Base-by-base conservation (phyloP, 148 eudicot species). In the Hydrangea macrophylla region DNA sequence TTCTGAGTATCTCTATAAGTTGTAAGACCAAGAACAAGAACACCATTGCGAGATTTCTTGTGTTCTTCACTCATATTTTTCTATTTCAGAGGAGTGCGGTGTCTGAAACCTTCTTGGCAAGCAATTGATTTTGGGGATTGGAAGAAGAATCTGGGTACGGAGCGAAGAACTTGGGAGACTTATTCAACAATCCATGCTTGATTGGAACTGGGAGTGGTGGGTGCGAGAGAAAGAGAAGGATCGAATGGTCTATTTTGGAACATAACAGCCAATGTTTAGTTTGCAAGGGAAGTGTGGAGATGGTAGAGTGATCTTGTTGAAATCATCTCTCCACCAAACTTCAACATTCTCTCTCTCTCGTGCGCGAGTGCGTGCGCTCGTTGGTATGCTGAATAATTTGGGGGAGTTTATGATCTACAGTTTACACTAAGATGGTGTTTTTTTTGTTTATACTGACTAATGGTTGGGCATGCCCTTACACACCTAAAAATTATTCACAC, bases 51-150 rank as follows among this genome's bases (percentile, higher is more conserved):
- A 60, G 48, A 65, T 69, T 82, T 88, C 0, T 75, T 51, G 30
- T 74, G 68, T 73, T 91, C 97, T 0, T 58, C 36, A 6, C 62
- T 42, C 25, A 91, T 79, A 55, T 77, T 67, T 58, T 92, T 85
- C 68, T 87, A 92, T 61, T 85, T 81, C 39, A 85, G 83, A 7
- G 87, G 90, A 36, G 92, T 59, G 9, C 96, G 82, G 72, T 87
- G 90, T 55, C 94, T 86, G 63, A 70, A 72, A 35, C 75, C 44
- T 32, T 64, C 77, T 73, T 92, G 97, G 37, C 84, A 78, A 60
- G 91, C 98, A 40, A 89, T 83, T 18, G 89, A 85, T 75, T 84
- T 76, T 39, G 85, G 28, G 45, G 98, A 83, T 11, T 58, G 75
- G 66, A 92, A 89, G 79, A 89, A 82, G 76, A 77, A 71, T 60